phyloP scores from a whole-genome alignment of 768 basidiomycete species.

The Kwoniella botswanensis region DNA sequence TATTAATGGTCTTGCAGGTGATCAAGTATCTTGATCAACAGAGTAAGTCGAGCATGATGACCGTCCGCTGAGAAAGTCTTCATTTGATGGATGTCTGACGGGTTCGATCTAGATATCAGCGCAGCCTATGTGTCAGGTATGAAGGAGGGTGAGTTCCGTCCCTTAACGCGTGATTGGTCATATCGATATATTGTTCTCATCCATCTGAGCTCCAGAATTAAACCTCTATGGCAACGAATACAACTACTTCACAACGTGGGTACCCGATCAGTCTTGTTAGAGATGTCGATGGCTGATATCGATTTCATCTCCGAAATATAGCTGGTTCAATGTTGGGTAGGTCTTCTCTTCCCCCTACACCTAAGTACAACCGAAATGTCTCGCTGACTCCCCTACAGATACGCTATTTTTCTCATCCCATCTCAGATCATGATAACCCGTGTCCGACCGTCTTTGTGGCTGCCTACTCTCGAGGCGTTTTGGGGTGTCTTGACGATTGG shows the following conservation, averaged over 20 bases:
- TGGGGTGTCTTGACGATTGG: constrained; percentile 41
- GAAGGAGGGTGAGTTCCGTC: constrained; percentile 41
- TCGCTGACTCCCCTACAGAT: too few relatives aligned
- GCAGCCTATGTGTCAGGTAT: constrained; percentile 49
- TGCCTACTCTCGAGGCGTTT: constrained; percentile 33
- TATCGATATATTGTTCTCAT: too few relatives aligned
- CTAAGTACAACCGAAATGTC: too few relatives aligned
- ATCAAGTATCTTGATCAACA: constrained; percentile 48
- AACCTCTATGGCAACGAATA: constrained; percentile 44
- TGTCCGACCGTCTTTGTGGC: constrained; percentile 32
- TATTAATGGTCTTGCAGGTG: constrained; percentile 9
- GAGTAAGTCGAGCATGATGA: constrained; percentile 3
- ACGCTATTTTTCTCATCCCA: constrained; percentile 21
- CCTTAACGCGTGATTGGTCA: too few relatives aligned
- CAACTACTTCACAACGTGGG: constrained; percentile 55
- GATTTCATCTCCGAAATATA: too few relatives aligned
- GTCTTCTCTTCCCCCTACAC: too few relatives aligned
- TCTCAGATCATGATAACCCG: constrained; percentile 31
- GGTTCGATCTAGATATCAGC: neutral
- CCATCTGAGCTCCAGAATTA: neutral
- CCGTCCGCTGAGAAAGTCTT: neutral
- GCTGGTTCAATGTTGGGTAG: constrained; percentile 36
- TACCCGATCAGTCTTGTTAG: too few relatives aligned
- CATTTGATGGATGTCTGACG: neutral
- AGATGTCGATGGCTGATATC: too few relatives aligned